Evolutionary conservation across 257 asterid genomes (phyloP).

Genomic region (Vinca minor): DNA sequence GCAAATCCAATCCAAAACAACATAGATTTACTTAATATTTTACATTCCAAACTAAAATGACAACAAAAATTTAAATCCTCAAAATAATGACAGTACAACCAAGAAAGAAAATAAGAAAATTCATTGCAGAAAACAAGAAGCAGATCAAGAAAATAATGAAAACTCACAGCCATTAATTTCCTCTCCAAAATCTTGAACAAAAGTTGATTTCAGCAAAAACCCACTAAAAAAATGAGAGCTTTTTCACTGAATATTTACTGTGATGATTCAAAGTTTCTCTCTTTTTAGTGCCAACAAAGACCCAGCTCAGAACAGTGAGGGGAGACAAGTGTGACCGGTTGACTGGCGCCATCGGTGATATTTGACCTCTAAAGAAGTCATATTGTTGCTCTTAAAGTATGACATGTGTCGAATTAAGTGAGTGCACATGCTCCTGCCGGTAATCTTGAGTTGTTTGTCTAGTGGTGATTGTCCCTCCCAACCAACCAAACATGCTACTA

Average conservation of each 20-base stretch:
- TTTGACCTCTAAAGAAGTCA: neutral
- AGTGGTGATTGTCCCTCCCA: neutral
- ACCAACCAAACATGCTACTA: neutral
- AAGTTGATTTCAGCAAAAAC: constrained; percentile 6
- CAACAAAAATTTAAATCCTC: neutral
- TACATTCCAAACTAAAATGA: neutral
- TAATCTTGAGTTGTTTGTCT: neutral
- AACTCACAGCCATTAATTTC: constrained; percentile 20
- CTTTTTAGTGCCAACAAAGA: constrained; percentile 11
- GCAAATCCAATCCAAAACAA: constrained; percentile 7
- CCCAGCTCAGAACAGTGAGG: constrained; percentile 10
- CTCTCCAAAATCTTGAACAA: neutral
- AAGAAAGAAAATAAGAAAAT: neutral
- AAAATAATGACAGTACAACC: neutral
- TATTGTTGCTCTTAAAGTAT: neutral
- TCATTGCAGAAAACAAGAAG: neutral
- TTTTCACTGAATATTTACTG: constrained; percentile 7
- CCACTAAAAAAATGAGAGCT: constrained; percentile 7
- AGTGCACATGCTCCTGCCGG: constrained; percentile 13
- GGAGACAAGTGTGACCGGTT: constrained; percentile 11
- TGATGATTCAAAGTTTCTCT: constrained; percentile 1
- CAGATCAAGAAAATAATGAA: constrained; percentile 14
- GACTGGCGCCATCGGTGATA: constrained; percentile 24
- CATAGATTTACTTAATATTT: constrained; percentile 7
- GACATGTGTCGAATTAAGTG: neutral